These are phyloP conservation scores for Trichoderma sp. DNA, from an alignment of 2,329 filamentous ascomycete species.

Conservation along the genomic window DNA sequence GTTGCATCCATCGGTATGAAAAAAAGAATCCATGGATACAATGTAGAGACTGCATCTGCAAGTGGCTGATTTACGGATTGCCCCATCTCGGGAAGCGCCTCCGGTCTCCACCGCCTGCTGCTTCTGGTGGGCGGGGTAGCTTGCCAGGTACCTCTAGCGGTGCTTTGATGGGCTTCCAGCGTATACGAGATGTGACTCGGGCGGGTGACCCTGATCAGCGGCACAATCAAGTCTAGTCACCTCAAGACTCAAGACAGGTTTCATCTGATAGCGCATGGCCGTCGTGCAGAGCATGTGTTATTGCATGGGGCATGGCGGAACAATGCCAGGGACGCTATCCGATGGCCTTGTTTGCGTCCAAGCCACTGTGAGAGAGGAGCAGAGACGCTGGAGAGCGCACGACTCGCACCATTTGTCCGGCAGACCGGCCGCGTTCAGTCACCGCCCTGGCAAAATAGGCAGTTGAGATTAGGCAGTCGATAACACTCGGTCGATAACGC, in stretches of 20 bases:
- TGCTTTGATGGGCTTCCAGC: neutral
- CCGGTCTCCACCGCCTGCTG: conserved; percentile 16
- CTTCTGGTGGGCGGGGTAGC: conserved; percentile 20
- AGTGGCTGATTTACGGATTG: neutral
- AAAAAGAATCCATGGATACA: neutral
- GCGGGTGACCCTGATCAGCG: neutral
- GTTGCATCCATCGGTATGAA: neutral
- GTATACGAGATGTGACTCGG: neutral
- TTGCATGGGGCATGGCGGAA: neutral
- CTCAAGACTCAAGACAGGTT: neutral
- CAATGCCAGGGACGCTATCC: neutral
- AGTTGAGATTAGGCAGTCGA: neutral
- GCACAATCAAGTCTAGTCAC: conserved; percentile 14
- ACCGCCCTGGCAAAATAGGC: neutral
- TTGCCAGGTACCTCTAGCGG: neutral
- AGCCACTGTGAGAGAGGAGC: neutral
- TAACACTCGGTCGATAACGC: neutral
- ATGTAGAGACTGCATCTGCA: neutral
- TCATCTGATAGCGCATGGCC: neutral
- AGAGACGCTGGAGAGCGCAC: neutral
- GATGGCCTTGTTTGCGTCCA: neutral
- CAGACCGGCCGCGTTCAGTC: neutral
- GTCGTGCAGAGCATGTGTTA: neutral
- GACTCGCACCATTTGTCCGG: neutral
- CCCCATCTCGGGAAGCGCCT: neutral